Evolutionary conservation across 106 monocot species (phyloP), one percentile per base, ranked within the genome.

Genomic region (Amphibolis antarctica): DNA sequence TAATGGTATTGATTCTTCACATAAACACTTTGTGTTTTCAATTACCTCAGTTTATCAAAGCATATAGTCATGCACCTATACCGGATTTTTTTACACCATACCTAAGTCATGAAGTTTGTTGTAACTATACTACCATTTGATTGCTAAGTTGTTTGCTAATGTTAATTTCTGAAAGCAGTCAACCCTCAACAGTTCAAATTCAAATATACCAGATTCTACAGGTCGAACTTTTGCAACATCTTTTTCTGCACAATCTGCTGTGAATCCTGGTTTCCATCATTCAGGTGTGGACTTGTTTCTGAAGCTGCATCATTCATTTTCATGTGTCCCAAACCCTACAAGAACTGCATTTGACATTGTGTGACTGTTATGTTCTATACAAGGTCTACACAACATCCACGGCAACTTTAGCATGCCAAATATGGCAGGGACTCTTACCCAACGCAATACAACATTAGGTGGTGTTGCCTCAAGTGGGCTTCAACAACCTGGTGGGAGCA

Each of bases 311-410:
- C 11, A 21, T 59, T 29, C 9, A 22, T 48, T 30, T 27, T 28
- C 47, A n/a, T n/a, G n/a, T n/a, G n/a, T 25, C 61, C 10, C 5
- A 28, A 19, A 30, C 54, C 24, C 46, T 26, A 4, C 3, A 12
- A 14, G 26, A 19, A 52, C n/a, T n/a, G 43, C 12, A 55, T 46
- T 27, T 29, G 25, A 12, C 19, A 30, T 22, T 6, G 29, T n/a
- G 13, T 63, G 21, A 53, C 5, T 20, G 49, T 30, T 53, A 84
- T 79, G 79, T 66, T 70, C 73, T 23, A 58, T 86, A 55, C 83
- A 86, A 74, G 94, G 89, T 18, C 56, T 89, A 55, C 94, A 94
- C 59, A 83, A 80, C 65, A 86, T 86, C 1, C 86, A 94, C 53
- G 89, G 81, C 42, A 76, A 70, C 21, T 52, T 71, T 52, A 69